phyloP scores from a whole-genome alignment of 495 filamentous ascomycete genomes.

The Penicillium antarcticum region DNA sequence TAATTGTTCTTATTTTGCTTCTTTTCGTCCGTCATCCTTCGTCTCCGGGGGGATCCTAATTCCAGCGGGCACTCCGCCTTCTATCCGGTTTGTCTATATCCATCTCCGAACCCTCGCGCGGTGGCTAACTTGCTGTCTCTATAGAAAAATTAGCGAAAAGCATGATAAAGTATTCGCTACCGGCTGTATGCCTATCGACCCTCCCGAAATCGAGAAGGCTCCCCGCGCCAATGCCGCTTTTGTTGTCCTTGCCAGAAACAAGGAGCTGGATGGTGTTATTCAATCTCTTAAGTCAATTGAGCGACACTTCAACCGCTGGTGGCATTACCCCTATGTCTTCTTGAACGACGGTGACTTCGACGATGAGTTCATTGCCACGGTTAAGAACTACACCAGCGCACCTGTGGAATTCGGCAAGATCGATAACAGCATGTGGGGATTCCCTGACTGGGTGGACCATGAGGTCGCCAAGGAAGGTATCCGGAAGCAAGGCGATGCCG shows the following conservation, averaged over 20 bases:
- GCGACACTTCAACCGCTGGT: conserved; percentile 99
- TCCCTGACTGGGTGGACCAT: conserved; percentile 91
- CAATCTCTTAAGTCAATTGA: conserved; percentile 98
- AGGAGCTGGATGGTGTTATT: conserved; percentile 93
- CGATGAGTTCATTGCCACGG: conserved; percentile 80
- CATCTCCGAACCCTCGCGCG: neutral
- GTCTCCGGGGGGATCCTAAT: conserved; percentile 77
- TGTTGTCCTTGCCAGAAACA: conserved; percentile 93
- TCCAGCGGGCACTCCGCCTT: conserved; percentile 84
- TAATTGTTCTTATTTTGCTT: conserved; percentile 85
- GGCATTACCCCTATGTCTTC: conserved; percentile 98
- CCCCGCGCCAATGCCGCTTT: conserved; percentile 90
- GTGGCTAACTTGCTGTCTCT: conserved; percentile 9
- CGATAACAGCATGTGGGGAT: conserved; percentile 88
- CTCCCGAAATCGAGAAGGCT: conserved; percentile 57
- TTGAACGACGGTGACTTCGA: conserved; percentile 98
- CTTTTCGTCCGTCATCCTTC: conserved; percentile 88
- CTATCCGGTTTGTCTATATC: conserved; percentile 68
- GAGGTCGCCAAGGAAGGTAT: conserved; percentile 95
- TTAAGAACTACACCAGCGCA: conserved; percentile 84
- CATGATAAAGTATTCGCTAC: conserved; percentile 94
- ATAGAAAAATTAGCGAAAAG: conserved; percentile 94
- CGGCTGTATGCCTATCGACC: conserved; percentile 63
- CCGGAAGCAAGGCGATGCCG: conserved; percentile 89
- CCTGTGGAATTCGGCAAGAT: conserved; percentile 94